Percentiles rank a stretch among this genome's conserved stretches.
phyloP scores from a whole-genome alignment of 805 yeast genomes.

The Clavispora fructus region DNA sequence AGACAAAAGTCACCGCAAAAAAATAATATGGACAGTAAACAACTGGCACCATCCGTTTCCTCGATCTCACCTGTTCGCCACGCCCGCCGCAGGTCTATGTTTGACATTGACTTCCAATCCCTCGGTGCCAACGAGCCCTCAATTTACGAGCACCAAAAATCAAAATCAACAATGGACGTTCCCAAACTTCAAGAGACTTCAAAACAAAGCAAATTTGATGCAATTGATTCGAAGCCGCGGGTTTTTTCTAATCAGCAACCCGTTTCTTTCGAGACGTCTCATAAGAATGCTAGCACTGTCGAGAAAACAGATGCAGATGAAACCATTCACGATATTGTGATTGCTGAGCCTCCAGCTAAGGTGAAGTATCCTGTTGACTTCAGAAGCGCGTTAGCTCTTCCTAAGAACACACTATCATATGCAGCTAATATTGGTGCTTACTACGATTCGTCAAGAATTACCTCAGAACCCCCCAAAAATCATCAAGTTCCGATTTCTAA shows the following conservation, averaged over 20 bases:
- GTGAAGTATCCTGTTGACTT: slow-evolving; percentile 38
- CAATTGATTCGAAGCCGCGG: neutral
- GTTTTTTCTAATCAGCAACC: neutral
- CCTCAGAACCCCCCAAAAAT: neutral
- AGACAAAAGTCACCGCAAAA: neutral
- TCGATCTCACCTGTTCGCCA: slow-evolving; percentile 25
- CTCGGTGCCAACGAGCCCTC: neutral
- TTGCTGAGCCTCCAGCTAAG: slow-evolving; percentile 35
- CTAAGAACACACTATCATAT: neutral
- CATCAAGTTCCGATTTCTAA: neutral
- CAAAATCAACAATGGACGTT: slow-evolving; percentile 4
- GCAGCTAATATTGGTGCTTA: neutral
- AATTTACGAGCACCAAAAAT: slow-evolving; percentile 3
- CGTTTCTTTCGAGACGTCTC: neutral
- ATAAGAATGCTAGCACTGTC: no score
- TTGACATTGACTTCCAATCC: slow-evolving; percentile 21
- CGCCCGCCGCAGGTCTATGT: slow-evolving; percentile 36
- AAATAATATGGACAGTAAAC: neutral
- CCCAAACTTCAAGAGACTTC: neutral
- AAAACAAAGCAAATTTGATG: no score
- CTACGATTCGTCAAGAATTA: neutral
- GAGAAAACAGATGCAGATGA: neutral
- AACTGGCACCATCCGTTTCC: slow-evolving; percentile 1
- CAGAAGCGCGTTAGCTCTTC: slow-evolving; percentile 19
- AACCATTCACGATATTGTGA: slow-evolving; percentile 15